Evolutionary conservation across 2,329 filamentous ascomycete genomes (phyloP).

Genomic region (Didymella keratinophila): DNA sequence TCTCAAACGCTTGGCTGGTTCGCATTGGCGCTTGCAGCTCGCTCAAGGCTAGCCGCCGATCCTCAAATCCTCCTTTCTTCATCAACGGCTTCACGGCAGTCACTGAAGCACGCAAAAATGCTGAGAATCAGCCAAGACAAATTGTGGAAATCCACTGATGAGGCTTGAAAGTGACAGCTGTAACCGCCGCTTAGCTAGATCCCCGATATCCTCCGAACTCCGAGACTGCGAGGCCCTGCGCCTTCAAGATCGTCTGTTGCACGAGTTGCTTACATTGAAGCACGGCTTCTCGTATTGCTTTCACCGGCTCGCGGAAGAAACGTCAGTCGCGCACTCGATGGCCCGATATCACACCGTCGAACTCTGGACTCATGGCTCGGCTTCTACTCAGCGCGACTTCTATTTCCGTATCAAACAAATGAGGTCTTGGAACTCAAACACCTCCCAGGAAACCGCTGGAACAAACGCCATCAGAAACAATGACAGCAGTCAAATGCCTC

Average conservation of each 20-base stretch:
- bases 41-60: slow-evolving; percentile 13
- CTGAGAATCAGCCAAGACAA: slow-evolving; percentile 13
- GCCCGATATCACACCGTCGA: slow-evolving; percentile 1
- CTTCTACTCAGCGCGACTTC: slow-evolving; percentile 4
- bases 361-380: background rate
- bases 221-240: slow-evolving; percentile 12
- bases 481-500: slow-evolving; percentile 17
- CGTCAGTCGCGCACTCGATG: too few relatives aligned
- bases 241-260: slow-evolving; percentile 1
- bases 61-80: slow-evolving; percentile 8
- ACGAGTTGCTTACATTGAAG: background rate
- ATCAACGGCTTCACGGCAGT: slow-evolving; percentile 8
- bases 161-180: slow-evolving; percentile 30
- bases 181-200: slow-evolving; percentile 19
- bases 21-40: slow-evolving; percentile 28
- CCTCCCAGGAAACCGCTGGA: slow-evolving; percentile 25
- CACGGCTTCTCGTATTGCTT: background rate
- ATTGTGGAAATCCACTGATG: slow-evolving; percentile 14
- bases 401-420: slow-evolving; percentile 37
- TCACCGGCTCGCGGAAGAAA: background rate
- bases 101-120: slow-evolving; percentile 7
- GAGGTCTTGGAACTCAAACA: slow-evolving; percentile 37
- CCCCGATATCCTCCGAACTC: slow-evolving; percentile 13
- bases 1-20: slow-evolving; percentile 35
- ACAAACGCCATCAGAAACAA: slow-evolving; percentile 29